Conservation (phyloP, 2,329 filamentous ascomycete genomes). For the Blumeria graminis region DNA sequence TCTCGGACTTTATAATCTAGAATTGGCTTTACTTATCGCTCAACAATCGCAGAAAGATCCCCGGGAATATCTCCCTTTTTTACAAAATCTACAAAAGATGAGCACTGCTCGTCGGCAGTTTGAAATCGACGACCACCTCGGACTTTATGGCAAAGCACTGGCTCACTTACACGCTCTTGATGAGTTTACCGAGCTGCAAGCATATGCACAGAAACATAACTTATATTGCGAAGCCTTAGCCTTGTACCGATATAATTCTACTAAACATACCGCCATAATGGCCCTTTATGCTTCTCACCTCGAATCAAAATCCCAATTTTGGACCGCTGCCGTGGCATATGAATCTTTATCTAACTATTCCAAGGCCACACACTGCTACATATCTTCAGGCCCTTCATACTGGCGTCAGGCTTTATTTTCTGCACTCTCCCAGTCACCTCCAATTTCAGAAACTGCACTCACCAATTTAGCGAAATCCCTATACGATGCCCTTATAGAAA, state of each 20-base stretch:
- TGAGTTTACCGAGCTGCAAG: slow-evolving; percentile 52
- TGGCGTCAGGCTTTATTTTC: slow-evolving; percentile 82
- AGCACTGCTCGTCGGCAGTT: slow-evolving; percentile 48
- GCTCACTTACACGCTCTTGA: slow-evolving; percentile 48
- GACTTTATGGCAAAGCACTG: slow-evolving; percentile 53
- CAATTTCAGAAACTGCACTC: slow-evolving; percentile 35
- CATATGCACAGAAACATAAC: slow-evolving; percentile 54
- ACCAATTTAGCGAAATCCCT: slow-evolving; percentile 45
- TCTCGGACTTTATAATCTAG: slow-evolving; percentile 73
- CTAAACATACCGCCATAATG: slow-evolving; percentile 43
- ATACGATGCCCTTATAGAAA: slow-evolving; percentile 56
- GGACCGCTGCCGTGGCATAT: slow-evolving; percentile 74
- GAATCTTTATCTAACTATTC: slow-evolving; percentile 58
- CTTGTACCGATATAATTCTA: slow-evolving; percentile 60
- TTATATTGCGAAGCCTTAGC: slow-evolving; percentile 58
- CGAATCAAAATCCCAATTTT: slow-evolving; percentile 47
- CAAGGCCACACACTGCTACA: slow-evolving; percentile 62
- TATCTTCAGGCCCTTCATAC: slow-evolving; percentile 45
- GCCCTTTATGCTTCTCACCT: slow-evolving; percentile 59
- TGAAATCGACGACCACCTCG: slow-evolving; percentile 71
- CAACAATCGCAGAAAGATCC: slow-evolving; percentile 94
- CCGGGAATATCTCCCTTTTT: slow-evolving; percentile 81
- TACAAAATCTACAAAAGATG: slow-evolving; percentile 64
- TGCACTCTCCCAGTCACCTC: slow-evolving; percentile 40
- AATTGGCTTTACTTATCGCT: slow-evolving; percentile 70